phyloP scores from a whole-genome alignment of 352 stramenopile species.

The Phytopythium vexans region DNA sequence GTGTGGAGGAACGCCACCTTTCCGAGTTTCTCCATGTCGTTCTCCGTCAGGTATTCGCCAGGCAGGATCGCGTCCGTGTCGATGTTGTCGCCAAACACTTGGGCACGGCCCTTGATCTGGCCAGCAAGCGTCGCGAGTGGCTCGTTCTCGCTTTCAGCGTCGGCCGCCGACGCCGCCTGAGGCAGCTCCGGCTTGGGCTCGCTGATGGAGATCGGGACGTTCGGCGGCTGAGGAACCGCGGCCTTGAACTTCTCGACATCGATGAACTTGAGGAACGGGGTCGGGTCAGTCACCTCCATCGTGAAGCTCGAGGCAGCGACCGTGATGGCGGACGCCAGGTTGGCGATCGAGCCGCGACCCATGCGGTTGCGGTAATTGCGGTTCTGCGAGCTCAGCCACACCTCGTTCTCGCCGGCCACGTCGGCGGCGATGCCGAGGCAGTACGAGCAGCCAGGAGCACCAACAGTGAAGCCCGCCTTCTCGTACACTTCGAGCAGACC shows the following conservation, averaged over 20 bases:
- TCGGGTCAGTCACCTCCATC: slow-evolving; percentile 79
- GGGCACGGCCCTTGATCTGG: slow-evolving; percentile 64
- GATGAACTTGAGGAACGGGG: slow-evolving; percentile 70
- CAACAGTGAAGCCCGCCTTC: slow-evolving; percentile 73
- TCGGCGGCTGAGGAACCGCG: slow-evolving; percentile 47
- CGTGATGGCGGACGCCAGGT: slow-evolving; percentile 76
- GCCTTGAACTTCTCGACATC: slow-evolving; percentile 64
- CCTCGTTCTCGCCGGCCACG: slow-evolving; percentile 75
- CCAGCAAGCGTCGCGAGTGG: slow-evolving; percentile 38
- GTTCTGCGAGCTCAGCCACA: slow-evolving; percentile 84
- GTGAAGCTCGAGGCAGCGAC: slow-evolving; percentile 81
- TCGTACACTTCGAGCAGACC: slow-evolving; percentile 78
- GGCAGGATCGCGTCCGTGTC: slow-evolving; percentile 87
- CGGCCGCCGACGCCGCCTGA: slow-evolving; percentile 23
- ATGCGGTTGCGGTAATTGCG: slow-evolving; percentile 89
- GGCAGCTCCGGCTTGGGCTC: slow-evolving; percentile 58
- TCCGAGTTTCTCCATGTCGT: slow-evolving; percentile 80
- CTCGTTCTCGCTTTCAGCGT: slow-evolving; percentile 14
- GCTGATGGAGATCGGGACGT: slow-evolving; percentile 31
- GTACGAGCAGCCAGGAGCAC: slow-evolving; percentile 75
- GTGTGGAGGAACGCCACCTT: slow-evolving; percentile 85
- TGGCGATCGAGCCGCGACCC: slow-evolving; percentile 76
- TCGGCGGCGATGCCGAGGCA: slow-evolving; percentile 83
- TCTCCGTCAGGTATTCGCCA: slow-evolving; percentile 78
- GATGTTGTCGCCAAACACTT: slow-evolving; percentile 89